These are phyloP conservation scores for Verticillium albo-atrum DNA, from an alignment of 2,329 filamentous ascomycete genomes.

Conservation along the genomic window DNA sequence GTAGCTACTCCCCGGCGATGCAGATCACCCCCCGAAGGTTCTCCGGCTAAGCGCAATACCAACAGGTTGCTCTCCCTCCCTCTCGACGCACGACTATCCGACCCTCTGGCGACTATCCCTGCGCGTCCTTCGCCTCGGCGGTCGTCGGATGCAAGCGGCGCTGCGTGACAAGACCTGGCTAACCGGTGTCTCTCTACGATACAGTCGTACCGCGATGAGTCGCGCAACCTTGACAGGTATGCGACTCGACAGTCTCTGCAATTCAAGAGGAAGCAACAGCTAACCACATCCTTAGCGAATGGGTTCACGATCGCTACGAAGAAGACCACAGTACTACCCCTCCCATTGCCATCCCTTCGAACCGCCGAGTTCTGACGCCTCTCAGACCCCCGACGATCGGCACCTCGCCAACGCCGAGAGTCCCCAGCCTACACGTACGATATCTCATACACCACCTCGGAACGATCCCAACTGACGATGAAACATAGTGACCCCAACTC, in stretches of 20 bases:
- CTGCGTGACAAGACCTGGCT: slow-evolving; percentile 18
- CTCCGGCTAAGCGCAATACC: slow-evolving; percentile 7
- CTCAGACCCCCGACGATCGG: slow-evolving; percentile 34
- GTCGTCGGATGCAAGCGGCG: slow-evolving; percentile 1
- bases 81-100: slow-evolving; percentile 4
- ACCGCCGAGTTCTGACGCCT: slow-evolving; percentile 6
- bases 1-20: slow-evolving; percentile 36
- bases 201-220: slow-evolving; percentile 59
- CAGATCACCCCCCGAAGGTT: not conserved
- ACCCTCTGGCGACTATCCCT: not conserved
- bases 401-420: slow-evolving; percentile 36
- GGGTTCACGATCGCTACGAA: slow-evolving; percentile 90
- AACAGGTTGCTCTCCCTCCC: slow-evolving; percentile 12
- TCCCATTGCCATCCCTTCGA: not conserved
- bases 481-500: slow-evolving; percentile 46
- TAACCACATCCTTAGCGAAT: slow-evolving; percentile 56
- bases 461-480: slow-evolving; percentile 4
- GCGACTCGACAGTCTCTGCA: slow-evolving; percentile 20
- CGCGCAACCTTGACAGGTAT: slow-evolving; percentile 67
- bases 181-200: slow-evolving; percentile 33
- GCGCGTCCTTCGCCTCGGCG: not conserved
- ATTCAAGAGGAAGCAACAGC: not conserved
- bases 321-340: slow-evolving; percentile 52
- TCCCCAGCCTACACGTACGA: slow-evolving; percentile 34
- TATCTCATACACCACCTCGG: not conserved